Conservation (phyloP, 75 land plant species). For the Sequoiadendron giganteum region DNA sequence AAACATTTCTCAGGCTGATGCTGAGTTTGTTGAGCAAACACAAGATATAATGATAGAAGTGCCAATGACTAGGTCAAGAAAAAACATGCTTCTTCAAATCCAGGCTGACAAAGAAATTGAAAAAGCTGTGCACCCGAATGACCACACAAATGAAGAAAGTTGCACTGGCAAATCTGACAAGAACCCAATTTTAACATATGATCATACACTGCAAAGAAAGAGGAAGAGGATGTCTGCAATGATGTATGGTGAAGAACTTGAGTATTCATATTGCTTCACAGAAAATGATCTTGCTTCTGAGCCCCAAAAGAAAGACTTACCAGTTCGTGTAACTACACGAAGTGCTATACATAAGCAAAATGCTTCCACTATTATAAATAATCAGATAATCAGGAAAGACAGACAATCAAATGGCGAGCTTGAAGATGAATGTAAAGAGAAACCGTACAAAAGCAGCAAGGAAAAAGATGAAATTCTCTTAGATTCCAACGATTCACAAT, state of each 20-base stretch:
- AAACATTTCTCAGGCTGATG: background rate
- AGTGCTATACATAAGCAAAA: conserved; percentile 9
- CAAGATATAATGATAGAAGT: conserved; percentile 2
- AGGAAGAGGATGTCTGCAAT: conserved; percentile 9
- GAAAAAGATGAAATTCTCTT: background rate
- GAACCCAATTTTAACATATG: background rate
- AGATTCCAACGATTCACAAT: background rate
- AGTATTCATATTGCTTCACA: conserved; percentile 1
- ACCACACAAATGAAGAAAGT: background rate
- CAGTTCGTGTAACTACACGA: background rate
- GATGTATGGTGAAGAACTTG: conserved; percentile 7
- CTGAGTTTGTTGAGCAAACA: background rate
- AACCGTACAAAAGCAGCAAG: background rate
- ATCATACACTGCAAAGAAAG: conserved; percentile 2
- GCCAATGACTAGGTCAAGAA: background rate
- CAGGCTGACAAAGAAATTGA: conserved; percentile 3
- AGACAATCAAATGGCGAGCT: background rate
- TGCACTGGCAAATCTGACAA: background rate
- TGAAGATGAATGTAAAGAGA: background rate
- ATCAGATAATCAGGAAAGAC: background rate
- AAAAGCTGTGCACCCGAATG: background rate
- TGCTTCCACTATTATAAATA: background rate
- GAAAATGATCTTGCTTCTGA: background rate
- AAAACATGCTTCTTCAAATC: conserved; percentile 2
- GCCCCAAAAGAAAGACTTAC: background rate